These are phyloP conservation scores for Boletus edulis DNA, from an alignment of 768 basidiomycete genomes.

Conservation along the genomic window DNA sequence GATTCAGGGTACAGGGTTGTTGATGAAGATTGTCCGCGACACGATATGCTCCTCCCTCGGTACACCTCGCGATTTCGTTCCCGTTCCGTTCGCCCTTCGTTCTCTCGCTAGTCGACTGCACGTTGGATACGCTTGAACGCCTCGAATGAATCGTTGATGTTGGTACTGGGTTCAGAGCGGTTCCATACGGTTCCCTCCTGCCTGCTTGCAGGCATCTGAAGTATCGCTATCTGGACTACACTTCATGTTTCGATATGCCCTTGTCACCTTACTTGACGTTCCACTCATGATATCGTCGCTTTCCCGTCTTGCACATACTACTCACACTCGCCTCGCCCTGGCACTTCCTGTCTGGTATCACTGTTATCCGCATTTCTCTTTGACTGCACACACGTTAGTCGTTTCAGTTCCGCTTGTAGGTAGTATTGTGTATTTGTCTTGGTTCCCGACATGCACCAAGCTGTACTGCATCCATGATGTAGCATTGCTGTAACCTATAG, in stretches of 20 bases:
- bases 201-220: slow-evolving; percentile 30
- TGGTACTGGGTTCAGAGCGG: slow-evolving; percentile 10
- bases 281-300: neutral
- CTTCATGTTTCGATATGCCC: slow-evolving; percentile 27
- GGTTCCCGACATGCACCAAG: slow-evolving; percentile 27
- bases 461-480: slow-evolving; percentile 33
- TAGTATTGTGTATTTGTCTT: slow-evolving; percentile 29
- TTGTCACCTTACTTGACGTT: slow-evolving; percentile 15
- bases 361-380: slow-evolving; percentile 21
- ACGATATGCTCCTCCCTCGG: neutral
- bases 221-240: slow-evolving; percentile 8
- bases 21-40: slow-evolving; percentile 22
- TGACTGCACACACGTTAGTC: slow-evolving; percentile 23
- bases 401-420: slow-evolving; percentile 32
- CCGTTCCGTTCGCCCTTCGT: slow-evolving; percentile 24
- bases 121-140: slow-evolving; percentile 26
- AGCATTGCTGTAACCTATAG: slow-evolving; percentile 29
- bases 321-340: slow-evolving; percentile 14
- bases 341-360: slow-evolving; percentile 21
- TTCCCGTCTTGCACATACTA: slow-evolving; percentile 12
- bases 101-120: slow-evolving; percentile 39
- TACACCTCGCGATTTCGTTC: slow-evolving; percentile 6
- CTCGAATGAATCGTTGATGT: slow-evolving; percentile 12
- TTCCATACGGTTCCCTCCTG: slow-evolving; percentile 5
- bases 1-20: slow-evolving; percentile 24